phyloP scores from a whole-genome alignment of 2,329 filamentous ascomycete species.

The Neofusicoccum cordaticola region DNA sequence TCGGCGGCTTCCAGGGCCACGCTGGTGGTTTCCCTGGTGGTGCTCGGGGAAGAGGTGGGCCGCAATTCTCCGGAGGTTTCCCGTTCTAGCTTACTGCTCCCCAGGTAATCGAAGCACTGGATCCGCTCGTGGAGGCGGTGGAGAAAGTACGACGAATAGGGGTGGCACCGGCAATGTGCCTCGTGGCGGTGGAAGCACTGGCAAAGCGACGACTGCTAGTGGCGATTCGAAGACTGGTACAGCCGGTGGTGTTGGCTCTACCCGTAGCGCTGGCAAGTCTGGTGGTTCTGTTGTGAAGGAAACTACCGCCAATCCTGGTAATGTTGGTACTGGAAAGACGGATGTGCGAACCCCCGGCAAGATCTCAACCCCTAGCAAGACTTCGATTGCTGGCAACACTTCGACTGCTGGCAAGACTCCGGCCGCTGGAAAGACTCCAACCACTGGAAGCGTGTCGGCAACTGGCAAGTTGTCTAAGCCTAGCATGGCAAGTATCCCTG shows the following conservation, averaged over 20 bases:
- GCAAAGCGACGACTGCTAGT: background rate
- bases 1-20: conserved; percentile 1
- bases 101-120: background rate
- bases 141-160: background rate
- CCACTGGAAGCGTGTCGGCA: background rate
- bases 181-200: conserved; percentile 9
- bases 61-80: conserved; percentile 6
- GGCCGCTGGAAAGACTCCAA: background rate
- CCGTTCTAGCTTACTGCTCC: conserved; percentile 12
- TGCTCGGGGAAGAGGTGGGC: conserved; percentile 11
- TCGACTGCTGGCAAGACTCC: background rate
- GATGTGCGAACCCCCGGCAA: background rate
- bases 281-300: background rate
- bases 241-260: background rate
- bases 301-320: background rate
- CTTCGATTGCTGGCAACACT: background rate
- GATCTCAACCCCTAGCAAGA: background rate
- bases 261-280: background rate
- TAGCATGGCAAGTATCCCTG: background rate
- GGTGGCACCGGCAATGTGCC: background rate
- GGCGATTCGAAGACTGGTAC: background rate
- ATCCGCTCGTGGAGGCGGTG: background rate
- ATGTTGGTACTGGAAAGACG: background rate
- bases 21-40: background rate
- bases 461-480: background rate